A percentile compares a stretch with the other conserved stretches of the same genome.
Conservation (phyloP, 176 grass and related monocot genomes). For the maize (Zea mays) region Zm-B73-REFERENCE-NAM-5.0 NC_050098.1:194413501-194414000, state of each 20-base stretch:
- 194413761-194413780: background rate
- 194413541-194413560: background rate
- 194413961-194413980: background rate
- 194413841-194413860: background rate
- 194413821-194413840: background rate
- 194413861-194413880: background rate
- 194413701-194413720: background rate
- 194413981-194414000: background rate
- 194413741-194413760: slow-evolving; percentile 16
- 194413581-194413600: background rate
- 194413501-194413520: background rate
- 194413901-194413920: background rate
- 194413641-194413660: no score
- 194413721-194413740: background rate
- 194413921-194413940: background rate
- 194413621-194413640: no score
- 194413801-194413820: background rate
- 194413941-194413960: background rate
- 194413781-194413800: background rate
- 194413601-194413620: slow-evolving; percentile 4
- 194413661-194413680: no score
- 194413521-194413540: background rate
- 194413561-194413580: background rate
- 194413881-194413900: background rate
- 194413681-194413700: background rate